Base-by-base conservation (phyloP, 2,329 filamentous ascomycete species). In the Monosporascus sp. region DNA sequence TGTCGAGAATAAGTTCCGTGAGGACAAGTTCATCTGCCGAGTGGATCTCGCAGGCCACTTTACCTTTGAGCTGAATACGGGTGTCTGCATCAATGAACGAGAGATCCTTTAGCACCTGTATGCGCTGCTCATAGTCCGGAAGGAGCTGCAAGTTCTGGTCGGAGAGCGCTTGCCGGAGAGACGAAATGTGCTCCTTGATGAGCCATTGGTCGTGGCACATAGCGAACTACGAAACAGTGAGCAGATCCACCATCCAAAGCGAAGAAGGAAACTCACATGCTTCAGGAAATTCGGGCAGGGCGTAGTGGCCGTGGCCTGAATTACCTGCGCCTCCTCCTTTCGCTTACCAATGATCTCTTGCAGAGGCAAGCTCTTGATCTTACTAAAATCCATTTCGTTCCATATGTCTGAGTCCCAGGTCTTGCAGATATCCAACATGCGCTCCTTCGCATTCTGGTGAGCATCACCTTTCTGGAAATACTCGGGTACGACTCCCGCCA, bases 131-230 rank as follows among this genome's bases (percentile, higher is more conserved):
- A 67, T 99, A 99, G 72, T 99, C 94, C 0, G 94, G 94, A 9
- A 99, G 81, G 5, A 99, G 81, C 66, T 97, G 92, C 2, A 99
- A 82, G 66, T 97, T 97, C 68, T 97, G 93, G 68, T 97, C 91
- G 1, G 94, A 97, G 73, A 97, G 91, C 28, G 93, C 79, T 66
- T 91, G 87, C 56, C 92, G 90, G 55, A 99, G 78, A 56, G 92
- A 86, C 15, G 86, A 83, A 62, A 99, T 97, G 63, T 95, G 92
- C 68, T 96, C 91, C 68, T 94, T 90, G 69, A 99, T 91, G 47
- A 96, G 80, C 91, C 93, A 97, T 72, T 97, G 89, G 66, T 97
- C 91, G 66, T 99, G 91, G 65, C 92, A 89, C 89, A 96, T 95
- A 57, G 91, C 88, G 68, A 94, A 97, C 88, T 93, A 51, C 5